Percentiles rank a stretch among this genome's conserved stretches.
phyloP scores from a whole-genome alignment of 106 monocot genomes.

The Platanthera zijinensis region DNA sequence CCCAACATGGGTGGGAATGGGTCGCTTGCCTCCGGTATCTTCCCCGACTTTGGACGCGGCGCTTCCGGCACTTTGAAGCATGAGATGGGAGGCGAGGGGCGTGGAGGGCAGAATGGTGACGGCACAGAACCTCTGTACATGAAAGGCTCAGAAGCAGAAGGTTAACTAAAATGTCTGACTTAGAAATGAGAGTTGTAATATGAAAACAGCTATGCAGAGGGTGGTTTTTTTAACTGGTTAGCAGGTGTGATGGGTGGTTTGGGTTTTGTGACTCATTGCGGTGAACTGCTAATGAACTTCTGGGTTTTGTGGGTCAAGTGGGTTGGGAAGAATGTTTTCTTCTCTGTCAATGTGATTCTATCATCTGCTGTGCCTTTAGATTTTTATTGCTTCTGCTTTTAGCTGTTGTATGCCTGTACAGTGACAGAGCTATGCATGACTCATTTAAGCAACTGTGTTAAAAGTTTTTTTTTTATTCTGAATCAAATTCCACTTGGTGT shows the following conservation, averaged over 20 bases:
- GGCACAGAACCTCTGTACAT: slow-evolving; percentile 49
- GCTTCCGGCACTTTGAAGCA: slow-evolving; percentile 19
- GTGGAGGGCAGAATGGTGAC: slow-evolving; percentile 47
- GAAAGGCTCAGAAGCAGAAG: slow-evolving; percentile 57
- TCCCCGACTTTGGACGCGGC: slow-evolving; percentile 51
- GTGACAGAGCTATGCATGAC: neutral
- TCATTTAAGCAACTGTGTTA: neutral
- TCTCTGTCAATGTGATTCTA: neutral
- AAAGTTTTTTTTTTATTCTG: too few species aligned
- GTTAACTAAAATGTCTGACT: slow-evolving; percentile 17
- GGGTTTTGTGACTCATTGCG: slow-evolving; percentile 1
- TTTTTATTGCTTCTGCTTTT: neutral
- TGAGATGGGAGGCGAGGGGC: slow-evolving; percentile 33
- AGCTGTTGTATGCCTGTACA: neutral
- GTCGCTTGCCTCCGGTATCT: slow-evolving; percentile 25
- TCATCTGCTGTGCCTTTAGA: neutral
- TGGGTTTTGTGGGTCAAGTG: slow-evolving; percentile 7
- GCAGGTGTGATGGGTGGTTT: slow-evolving; percentile 4
- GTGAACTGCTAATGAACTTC: neutral
- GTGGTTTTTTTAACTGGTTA: neutral
- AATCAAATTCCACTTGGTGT: too few species aligned
- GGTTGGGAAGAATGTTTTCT: slow-evolving; percentile 3
- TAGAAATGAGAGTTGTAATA: neutral
- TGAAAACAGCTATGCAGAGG: neutral
- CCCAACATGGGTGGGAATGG: slow-evolving; percentile 24